These are phyloP conservation scores for Gossypium sturtianum DNA, from an alignment of 345 rosid species.

Conservation along the genomic window DNA sequence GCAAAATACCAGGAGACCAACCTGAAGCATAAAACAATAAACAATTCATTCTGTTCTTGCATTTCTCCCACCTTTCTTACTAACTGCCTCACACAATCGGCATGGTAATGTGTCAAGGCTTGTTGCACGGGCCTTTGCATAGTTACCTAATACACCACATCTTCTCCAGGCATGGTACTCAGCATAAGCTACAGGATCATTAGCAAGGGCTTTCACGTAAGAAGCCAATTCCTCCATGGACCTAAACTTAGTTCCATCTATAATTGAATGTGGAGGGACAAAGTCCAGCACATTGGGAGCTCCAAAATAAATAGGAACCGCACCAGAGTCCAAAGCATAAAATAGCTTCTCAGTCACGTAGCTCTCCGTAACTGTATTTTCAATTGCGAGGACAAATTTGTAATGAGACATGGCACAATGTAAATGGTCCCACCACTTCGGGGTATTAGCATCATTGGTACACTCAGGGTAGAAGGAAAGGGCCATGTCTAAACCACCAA, in stretches of 20 bases:
- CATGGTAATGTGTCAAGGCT: slow-evolving; percentile 92
- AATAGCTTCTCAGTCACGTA: slow-evolving; percentile 93
- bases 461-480: slow-evolving; percentile 66
- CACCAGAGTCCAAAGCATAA: slow-evolving; percentile 81
- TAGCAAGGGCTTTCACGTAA: slow-evolving; percentile 50
- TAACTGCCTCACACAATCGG: slow-evolving; percentile 72
- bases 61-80: slow-evolving; percentile 64
- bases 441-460: slow-evolving; percentile 31
- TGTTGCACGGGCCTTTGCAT: slow-evolving; percentile 46
- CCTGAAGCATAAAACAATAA: background rate
- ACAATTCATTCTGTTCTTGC: slow-evolving; percentile 22
- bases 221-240: slow-evolving; percentile 66
- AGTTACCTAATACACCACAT: slow-evolving; percentile 73
- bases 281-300: slow-evolving; percentile 80
- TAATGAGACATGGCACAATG: slow-evolving; percentile 97
- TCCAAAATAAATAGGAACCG: slow-evolving; percentile 42
- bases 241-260: slow-evolving; percentile 67
- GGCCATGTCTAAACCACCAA: slow-evolving; percentile 66
- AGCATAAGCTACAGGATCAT: slow-evolving; percentile 73
- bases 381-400: slow-evolving; percentile 88
- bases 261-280: slow-evolving; percentile 79
- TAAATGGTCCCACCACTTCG: slow-evolving; percentile 89
- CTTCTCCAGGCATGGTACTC: slow-evolving; percentile 96
- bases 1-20: background rate
- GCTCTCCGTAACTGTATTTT: slow-evolving; percentile 75